phyloP scores from a whole-genome alignment of 2,329 filamentous ascomycete genomes.

The Incumbomyces lentus region DNA sequence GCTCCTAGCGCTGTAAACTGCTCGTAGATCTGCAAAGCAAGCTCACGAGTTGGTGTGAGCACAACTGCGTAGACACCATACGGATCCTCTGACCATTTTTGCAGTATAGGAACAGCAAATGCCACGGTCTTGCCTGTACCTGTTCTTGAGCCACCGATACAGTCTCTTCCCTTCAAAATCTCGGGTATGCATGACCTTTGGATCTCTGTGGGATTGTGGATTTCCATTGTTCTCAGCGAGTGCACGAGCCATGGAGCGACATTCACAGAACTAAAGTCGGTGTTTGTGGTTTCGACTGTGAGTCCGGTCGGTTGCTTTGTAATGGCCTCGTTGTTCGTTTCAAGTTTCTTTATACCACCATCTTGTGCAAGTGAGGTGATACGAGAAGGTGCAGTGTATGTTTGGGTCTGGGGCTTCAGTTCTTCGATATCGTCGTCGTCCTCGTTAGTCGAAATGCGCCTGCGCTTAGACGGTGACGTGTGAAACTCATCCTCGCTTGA shows the following conservation, averaged over 20 bases:
- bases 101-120: conserved; percentile 87
- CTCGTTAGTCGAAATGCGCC: conserved; percentile 17
- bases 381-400: conserved; percentile 1
- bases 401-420: neutral
- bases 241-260: conserved; percentile 81
- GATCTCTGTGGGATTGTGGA: conserved; percentile 81
- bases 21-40: conserved; percentile 92
- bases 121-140: conserved; percentile 96
- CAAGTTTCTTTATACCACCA: neutral
- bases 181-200: conserved; percentile 88
- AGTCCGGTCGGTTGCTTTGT: neutral
- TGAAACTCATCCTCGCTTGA: too few relatives aligned
- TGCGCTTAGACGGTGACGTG: conserved; percentile 14
- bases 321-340: neutral
- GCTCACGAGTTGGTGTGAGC: conserved; percentile 80
- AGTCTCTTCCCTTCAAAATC: conserved; percentile 82
- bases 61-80: conserved; percentile 83
- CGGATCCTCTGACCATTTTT: conserved; percentile 87
- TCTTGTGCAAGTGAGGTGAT: neutral
- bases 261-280: conserved; percentile 60
- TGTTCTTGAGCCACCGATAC: conserved; percentile 86
- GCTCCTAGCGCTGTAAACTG: conserved; percentile 89
- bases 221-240: conserved; percentile 67
- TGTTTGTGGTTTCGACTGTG: conserved; percentile 25
- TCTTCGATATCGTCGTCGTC: conserved; percentile 4